Conservation (phyloP, 1,284 basidiomycete species). For the Fomitopsis pinicola region DNA sequence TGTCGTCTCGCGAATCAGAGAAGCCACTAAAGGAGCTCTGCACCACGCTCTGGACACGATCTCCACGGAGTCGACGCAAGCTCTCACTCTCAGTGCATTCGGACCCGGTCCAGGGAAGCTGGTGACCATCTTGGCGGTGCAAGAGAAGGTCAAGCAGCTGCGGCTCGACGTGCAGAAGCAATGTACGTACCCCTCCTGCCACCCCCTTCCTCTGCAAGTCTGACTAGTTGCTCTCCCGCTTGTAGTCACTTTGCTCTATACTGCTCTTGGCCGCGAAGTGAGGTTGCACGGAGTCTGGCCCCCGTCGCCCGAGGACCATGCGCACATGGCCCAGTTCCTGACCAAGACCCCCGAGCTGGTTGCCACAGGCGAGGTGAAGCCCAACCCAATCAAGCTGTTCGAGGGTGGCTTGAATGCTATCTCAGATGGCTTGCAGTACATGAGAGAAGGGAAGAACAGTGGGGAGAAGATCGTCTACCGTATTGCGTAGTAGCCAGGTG, state of each 20-base stretch:
- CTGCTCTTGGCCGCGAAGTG: slow-evolving; percentile 13
- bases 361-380: slow-evolving; percentile 10
- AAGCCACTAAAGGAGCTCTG: slow-evolving; percentile 16
- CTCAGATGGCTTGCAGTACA: slow-evolving; percentile 15
- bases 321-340: slow-evolving; percentile 17
- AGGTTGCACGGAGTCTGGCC: slow-evolving; percentile 4
- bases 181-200: slow-evolving; percentile 2
- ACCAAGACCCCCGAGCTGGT: slow-evolving; percentile 16
- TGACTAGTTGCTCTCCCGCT: neutral
- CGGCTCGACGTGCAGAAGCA: slow-evolving; percentile 12
- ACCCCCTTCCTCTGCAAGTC: neutral
- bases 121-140: slow-evolving; percentile 5
- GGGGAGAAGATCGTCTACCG: slow-evolving; percentile 21
- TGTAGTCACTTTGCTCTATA: slow-evolving; percentile 12
- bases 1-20: slow-evolving; percentile 20
- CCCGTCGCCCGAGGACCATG: slow-evolving; percentile 13
- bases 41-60: slow-evolving; percentile 20
- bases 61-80: slow-evolving; percentile 11
- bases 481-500: neutral
- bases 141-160: slow-evolving; percentile 5
- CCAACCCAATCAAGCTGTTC: slow-evolving; percentile 20
- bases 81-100: slow-evolving; percentile 10
- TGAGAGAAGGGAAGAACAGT: slow-evolving; percentile 18
- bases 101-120: slow-evolving; percentile 16
- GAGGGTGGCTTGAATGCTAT: slow-evolving; percentile 16